Base-by-base conservation (phyloP, 108 stramenopile genomes). In the Nitzschia palea region DNA sequence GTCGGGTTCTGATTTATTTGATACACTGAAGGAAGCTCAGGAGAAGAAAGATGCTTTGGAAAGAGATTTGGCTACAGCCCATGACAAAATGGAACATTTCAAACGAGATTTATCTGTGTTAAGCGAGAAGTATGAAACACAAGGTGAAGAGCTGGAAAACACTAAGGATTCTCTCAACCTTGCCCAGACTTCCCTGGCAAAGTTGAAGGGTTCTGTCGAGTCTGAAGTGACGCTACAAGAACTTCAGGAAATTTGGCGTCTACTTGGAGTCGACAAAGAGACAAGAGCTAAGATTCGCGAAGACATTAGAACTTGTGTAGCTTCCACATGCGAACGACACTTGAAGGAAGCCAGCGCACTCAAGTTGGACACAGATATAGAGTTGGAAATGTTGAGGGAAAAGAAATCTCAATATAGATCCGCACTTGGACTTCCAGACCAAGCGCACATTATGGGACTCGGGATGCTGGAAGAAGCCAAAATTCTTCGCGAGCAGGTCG, bases 231-330 rank as follows among this genome's bases (percentile, higher is more conserved):
- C 75, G n/a, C 32, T 90, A 26, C 33, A 55, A 12, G 62, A 74
- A 25, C 62, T 90, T 30, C 92, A 90, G 45, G 57, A 53, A 44
- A 55, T 88, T 30, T 89, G 86, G 83, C 62, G 70, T 10, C 60
- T 62, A 29, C 68, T 89, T 40, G 92, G 92, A 20, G 68, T 81
- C 28, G 55, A 78, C 32, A 42, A 53, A 36, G 65, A 74, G 0
- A 62, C 83, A 4, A 68, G 89, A 25, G 80, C 85, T 35, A 27
- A 60, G 36, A 69, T 68, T 15, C 57, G 80, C 40, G 17, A 63
- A 20, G 57, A 77, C 23, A 80, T 94, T 50, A 73, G 77, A 53
- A 55, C 58, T 35, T 87, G 86, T 50, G 62, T 94, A 1, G 80
- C 80, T 58, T 69, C 85, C 34, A 83, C 85, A n/a, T 89, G 87